Conservation (phyloP, 192 early-diverging fungal species). For the Martensiomyces pterosporus region DNA sequence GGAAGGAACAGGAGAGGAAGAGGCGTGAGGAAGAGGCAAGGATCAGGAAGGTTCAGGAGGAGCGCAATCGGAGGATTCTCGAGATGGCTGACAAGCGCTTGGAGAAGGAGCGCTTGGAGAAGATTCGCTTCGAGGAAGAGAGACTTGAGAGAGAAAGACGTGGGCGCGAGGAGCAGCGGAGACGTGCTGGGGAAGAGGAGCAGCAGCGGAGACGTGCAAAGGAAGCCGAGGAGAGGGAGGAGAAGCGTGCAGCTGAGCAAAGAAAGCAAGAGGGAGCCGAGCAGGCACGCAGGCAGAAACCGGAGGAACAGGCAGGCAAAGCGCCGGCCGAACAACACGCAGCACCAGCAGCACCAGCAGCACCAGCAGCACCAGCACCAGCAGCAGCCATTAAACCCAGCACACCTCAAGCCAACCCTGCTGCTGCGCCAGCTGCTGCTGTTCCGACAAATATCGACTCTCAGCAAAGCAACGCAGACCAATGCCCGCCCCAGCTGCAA, state of each 20-base stretch:
- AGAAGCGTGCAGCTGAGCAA: not conserved
- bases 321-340: too few relatives aligned
- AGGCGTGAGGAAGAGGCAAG: constrained; percentile 18
- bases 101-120: constrained; percentile 23
- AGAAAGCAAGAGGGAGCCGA: constrained; percentile 6
- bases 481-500: too few relatives aligned
- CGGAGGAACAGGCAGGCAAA: not conserved
- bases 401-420: too few relatives aligned
- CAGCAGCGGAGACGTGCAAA: not conserved
- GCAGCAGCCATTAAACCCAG: constrained; percentile 1
- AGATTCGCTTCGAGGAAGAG: constrained; percentile 18
- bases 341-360: too few relatives aligned
- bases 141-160: constrained; percentile 7
- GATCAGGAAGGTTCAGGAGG: constrained; percentile 28
- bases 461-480: too few relatives aligned
- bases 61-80: constrained; percentile 41
- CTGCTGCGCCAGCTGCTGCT: too few relatives aligned
- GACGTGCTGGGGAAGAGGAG: not conserved
- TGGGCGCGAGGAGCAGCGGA: constrained; percentile 5
- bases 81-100: constrained; percentile 42
- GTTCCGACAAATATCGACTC: too few relatives aligned
- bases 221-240: not conserved
- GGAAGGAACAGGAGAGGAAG: constrained; percentile 7
- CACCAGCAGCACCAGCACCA: not conserved
- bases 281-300: constrained; percentile 3